Percentiles rank a stretch among this genome's conserved stretches.
These are phyloP conservation scores for Penicillium hordei DNA, from an alignment of 2,329 filamentous ascomycete species.

Conservation along the genomic window DNA sequence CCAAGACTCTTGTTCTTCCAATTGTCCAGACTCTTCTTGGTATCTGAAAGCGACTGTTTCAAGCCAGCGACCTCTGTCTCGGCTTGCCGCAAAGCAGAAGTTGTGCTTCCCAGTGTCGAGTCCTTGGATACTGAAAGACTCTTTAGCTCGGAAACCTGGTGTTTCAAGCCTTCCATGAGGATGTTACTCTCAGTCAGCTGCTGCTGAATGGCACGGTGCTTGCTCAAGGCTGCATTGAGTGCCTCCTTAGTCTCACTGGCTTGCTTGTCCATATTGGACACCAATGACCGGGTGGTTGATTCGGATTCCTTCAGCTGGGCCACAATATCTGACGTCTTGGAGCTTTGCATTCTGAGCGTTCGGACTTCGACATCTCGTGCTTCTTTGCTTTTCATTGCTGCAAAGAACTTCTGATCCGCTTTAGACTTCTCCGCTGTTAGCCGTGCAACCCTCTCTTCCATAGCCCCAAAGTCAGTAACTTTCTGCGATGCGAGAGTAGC, in stretches of 20 bases:
- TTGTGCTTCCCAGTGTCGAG: slow-evolving; percentile 63
- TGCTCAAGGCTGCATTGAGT: slow-evolving; percentile 66
- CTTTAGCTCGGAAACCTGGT: slow-evolving; percentile 75
- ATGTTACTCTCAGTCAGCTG: slow-evolving; percentile 69
- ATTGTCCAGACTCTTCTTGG: slow-evolving; percentile 77
- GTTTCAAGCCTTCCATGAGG: slow-evolving; percentile 68
- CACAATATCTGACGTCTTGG: slow-evolving; percentile 90
- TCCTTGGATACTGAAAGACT: slow-evolving; percentile 76
- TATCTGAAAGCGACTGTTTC: slow-evolving; percentile 72
- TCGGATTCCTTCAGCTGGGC: slow-evolving; percentile 90
- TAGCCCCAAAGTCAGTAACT: slow-evolving; percentile 69
- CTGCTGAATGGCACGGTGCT: slow-evolving; percentile 74
- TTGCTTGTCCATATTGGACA: slow-evolving; percentile 89
- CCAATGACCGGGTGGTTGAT: slow-evolving; percentile 68
- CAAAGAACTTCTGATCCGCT: slow-evolving; percentile 97
- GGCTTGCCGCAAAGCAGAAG: slow-evolving; percentile 59
- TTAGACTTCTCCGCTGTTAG: slow-evolving; percentile 88
- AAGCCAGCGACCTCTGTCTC: slow-evolving; percentile 76
- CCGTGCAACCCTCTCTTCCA: slow-evolving; percentile 75
- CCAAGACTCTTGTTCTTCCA: slow-evolving; percentile 82
- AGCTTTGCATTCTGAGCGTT: slow-evolving; percentile 75
- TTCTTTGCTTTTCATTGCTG: slow-evolving; percentile 90
- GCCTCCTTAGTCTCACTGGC: slow-evolving; percentile 77
- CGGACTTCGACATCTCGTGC: slow-evolving; percentile 77
- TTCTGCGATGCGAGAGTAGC: slow-evolving; percentile 83